A percentile compares a stretch with the other conserved stretches of the same genome.
Conservation (phyloP, 331 rosid species). For the Ulmus americana region DNA sequence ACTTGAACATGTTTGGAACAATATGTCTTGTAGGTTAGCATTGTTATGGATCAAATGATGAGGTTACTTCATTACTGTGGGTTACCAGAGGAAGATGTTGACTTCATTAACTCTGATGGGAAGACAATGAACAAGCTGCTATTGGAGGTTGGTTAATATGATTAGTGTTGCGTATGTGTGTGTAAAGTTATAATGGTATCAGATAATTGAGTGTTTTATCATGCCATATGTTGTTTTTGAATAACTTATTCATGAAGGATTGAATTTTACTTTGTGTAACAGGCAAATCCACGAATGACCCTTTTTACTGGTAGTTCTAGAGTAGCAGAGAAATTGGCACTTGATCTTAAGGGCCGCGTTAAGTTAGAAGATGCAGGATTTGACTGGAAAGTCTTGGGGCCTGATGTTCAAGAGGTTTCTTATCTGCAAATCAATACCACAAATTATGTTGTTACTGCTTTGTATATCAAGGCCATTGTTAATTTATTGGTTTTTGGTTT, state of each 20-base stretch:
- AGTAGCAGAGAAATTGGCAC: conserved; percentile 88
- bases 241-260: not conserved
- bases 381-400: conserved; percentile 96
- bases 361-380: conserved; percentile 97
- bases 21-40: conserved; percentile 63
- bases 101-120: conserved; percentile 87
- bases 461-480: conserved; percentile 10
- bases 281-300: conserved; percentile 90
- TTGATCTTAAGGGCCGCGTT: conserved; percentile 74
- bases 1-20: not conserved
- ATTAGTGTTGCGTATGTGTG: not conserved
- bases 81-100: conserved; percentile 74
- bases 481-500: conserved; percentile 18
- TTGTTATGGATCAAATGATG: conserved; percentile 96
- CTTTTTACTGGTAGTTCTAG: conserved; percentile 97
- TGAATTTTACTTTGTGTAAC: conserved; percentile 19
- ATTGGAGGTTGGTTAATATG: conserved; percentile 52
- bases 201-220: no score
- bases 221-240: not conserved
- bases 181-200: no score
- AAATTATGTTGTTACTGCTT: conserved; percentile 6
- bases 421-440: conserved; percentile 9
- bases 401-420: conserved; percentile 87
- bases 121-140: conserved; percentile 84
- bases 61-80: conserved; percentile 86